Evolutionary conservation across 2,329 filamentous ascomycete species (phyloP), one percentile per base, ranked within the genome.

Genomic region (Phaeophleospora eucalypticola): DNA sequence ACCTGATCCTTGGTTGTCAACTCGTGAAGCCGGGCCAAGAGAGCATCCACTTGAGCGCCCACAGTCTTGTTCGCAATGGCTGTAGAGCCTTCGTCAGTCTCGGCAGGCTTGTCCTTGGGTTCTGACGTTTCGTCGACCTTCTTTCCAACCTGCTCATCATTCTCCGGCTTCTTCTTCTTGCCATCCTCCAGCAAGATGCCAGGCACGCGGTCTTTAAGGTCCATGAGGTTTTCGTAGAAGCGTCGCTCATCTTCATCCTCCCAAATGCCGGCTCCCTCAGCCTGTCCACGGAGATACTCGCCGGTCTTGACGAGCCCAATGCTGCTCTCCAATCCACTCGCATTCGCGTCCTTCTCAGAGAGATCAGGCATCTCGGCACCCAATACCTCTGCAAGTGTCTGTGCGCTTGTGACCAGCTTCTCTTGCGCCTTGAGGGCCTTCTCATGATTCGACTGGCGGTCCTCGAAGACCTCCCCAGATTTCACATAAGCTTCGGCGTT

Each of bases 401-500:
- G 94, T 0, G 91, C 89, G 66, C 95, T 97, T 17, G 88, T 75
- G 19, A 95, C 77, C 2, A 98, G 78, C 56, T 90, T 89, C 65
- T 98, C 93, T 63, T 97, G 89, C 0, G 86, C 79, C 68, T 97
- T 98, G 46, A 90, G 76, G 58, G 93, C 86, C 67, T 90, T 96
- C 66, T 98, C 94, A 58, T 94, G 95, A 63, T 90, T 97, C 44
- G 89, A 82, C 65, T 98, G 93, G 41, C 93, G 86, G 63, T 98
- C 93, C 65, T 98, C 93, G 55, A 98, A 97, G 4, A 98, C 91
- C 65, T 98, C 93, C 2, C 93, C 93, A 32, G 93, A 97, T 63
- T 96, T 96, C 60, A 98, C 91, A 61, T 98, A 98, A 4, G 91
- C 93, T 68, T 98, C 93, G 1, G 93, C 91, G 69, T 98, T 98